Base-by-base conservation (phyloP, 1,284 basidiomycete genomes). In the Cryptococcus amylolentus region DNA sequence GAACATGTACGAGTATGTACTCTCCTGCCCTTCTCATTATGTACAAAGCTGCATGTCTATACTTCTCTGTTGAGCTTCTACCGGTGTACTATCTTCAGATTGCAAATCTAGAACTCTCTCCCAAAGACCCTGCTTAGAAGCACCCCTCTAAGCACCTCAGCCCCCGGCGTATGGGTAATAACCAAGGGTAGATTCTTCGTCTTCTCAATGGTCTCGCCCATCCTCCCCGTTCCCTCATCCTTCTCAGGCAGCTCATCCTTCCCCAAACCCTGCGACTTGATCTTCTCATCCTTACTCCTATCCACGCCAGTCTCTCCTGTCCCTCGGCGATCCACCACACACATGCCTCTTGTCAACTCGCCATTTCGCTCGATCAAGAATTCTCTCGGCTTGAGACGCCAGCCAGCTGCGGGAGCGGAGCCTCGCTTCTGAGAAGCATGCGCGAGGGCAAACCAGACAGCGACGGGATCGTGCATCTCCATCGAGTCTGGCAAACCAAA, bases 401-500 rank as follows among this genome's bases (percentile, higher is more conserved):
- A 80, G 5, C 77, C 77, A 50, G 44, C 18, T 44, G 18, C 31
- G 49, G 51, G 27, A 45, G 27, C 27, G 35, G 37, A 18, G 41
- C 64, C 69, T 56, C 69, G n/a, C 37, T 20, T 39, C 28, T 27
- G 31, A n/a, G 16, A 12, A 66, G 70, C 81, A 46, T 85, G 76
- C 4, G 81, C 82, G 38, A 83, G 81, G 23, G 84, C 84, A 61
- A 72, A 78, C 77, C 77, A 79, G 9, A 77, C 67, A 8, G 75
- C 75, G 13, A 78, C 66, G 26, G 76, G 76, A 55, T 78, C 76
- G 67, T 78, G 76, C 64, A 94, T 81, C 77, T 91, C 88, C 84
- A 92, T 84, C 8, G 83, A 86, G 73, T 92, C 90, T n/a, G 86
- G 86, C 58, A 85, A 86, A 44, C 83, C 78, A 20, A 87, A 71